Evolutionary conservation across 805 yeast genomes (phyloP).

Genomic region (Metschnikowia lunata): DNA sequence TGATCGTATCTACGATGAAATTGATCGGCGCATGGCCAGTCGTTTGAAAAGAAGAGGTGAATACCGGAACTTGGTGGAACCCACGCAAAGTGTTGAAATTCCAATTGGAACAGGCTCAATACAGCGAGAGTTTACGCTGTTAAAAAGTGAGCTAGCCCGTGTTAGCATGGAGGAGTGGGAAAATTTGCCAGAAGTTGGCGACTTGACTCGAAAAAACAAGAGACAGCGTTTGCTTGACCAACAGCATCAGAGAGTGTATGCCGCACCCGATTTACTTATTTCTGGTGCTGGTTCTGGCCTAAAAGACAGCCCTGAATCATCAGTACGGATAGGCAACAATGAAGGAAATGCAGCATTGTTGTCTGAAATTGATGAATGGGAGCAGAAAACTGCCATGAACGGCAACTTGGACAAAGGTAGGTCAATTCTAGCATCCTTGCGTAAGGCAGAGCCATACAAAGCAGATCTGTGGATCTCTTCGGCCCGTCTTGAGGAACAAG

Average conservation of each 20-base stretch:
- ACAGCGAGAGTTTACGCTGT: slow-evolving; percentile 59
- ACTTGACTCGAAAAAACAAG: slow-evolving; percentile 75
- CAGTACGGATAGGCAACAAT: slow-evolving; percentile 2
- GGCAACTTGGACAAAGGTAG: slow-evolving; percentile 44
- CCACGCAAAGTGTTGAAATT: slow-evolving; percentile 5
- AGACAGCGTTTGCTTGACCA: slow-evolving; percentile 61
- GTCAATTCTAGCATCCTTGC: slow-evolving; percentile 56
- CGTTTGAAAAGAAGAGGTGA: slow-evolving; percentile 17
- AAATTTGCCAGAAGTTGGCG: slow-evolving; percentile 81
- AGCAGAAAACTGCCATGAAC: slow-evolving; percentile 4
- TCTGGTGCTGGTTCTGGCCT: slow-evolving; percentile 21
- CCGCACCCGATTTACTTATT: slow-evolving; percentile 73
- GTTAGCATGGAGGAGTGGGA: slow-evolving; percentile 76
- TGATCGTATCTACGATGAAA: slow-evolving; percentile 56
- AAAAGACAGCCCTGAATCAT: neutral
- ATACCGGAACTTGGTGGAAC: neutral
- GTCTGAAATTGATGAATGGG: slow-evolving; percentile 15
- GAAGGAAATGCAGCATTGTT: slow-evolving; percentile 1
- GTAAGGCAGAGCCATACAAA: slow-evolving; percentile 67
- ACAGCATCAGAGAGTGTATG: slow-evolving; percentile 65
- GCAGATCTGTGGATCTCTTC: slow-evolving; percentile 84
- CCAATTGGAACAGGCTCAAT: slow-evolving; percentile 14
- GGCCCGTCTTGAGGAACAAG: slow-evolving; percentile 71
- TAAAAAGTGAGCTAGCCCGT: slow-evolving; percentile 55
- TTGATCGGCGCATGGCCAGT: slow-evolving; percentile 52